These are phyloP conservation scores for Aspergillus sp. DNA, from an alignment of 2,329 filamentous ascomycete species.

Conservation along the genomic window DNA sequence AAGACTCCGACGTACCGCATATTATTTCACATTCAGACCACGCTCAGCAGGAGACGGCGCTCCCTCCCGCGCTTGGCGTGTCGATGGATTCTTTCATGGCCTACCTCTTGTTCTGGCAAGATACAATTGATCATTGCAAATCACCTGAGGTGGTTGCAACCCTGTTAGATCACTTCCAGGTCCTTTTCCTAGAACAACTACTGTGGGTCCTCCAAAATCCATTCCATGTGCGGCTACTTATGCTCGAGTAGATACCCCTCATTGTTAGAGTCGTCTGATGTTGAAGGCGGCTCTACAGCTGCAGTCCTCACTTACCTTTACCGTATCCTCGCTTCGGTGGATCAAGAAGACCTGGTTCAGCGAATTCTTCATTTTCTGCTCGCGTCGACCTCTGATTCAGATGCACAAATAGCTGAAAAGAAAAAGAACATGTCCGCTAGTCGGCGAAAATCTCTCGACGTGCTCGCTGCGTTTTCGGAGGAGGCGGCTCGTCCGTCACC, in stretches of 20 bases:
- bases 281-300: conserved; percentile 93
- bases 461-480: conserved; percentile 75
- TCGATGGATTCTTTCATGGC: conserved; percentile 93
- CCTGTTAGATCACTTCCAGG: conserved; percentile 92
- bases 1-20: conserved; percentile 68
- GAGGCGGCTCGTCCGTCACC: conserved; percentile 77
- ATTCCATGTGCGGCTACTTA: not conserved
- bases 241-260: conserved; percentile 74
- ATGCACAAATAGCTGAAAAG: conserved; percentile 53
- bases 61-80: conserved; percentile 77
- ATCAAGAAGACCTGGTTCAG: conserved; percentile 91
- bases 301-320: conserved; percentile 92
- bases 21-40: conserved; percentile 90
- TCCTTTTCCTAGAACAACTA: conserved; percentile 92
- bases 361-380: conserved; percentile 91
- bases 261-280: conserved; percentile 91
- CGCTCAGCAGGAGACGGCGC: conserved; percentile 69
- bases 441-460: conserved; percentile 84
- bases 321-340: conserved; percentile 84
- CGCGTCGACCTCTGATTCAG: conserved; percentile 60
- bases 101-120: conserved; percentile 96
- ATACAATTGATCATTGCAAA: conserved; percentile 91
- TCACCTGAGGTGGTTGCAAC: conserved; percentile 91
- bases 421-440: conserved; percentile 60
- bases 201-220: conserved; percentile 58